A percentile compares a stretch with the other conserved stretches of the same genome.
Evolutionary conservation across 2,329 filamentous ascomycete genomes (phyloP).

Genomic region (Scytalidium sp.): DNA sequence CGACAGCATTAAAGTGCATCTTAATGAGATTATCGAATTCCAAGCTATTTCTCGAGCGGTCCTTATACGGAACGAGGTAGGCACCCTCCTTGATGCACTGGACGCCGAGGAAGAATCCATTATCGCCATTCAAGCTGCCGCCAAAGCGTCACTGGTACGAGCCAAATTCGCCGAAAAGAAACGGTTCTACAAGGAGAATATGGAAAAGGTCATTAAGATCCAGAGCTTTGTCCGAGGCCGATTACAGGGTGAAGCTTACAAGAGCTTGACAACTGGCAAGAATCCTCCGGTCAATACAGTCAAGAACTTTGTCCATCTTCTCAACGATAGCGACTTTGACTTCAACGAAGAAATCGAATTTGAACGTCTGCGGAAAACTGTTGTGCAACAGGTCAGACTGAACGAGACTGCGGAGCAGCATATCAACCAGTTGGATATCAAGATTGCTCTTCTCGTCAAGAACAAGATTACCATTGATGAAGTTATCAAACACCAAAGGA

Average conservation of each 20-base stretch:
- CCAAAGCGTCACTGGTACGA: conserved; percentile 72
- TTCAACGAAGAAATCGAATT: conserved; percentile 99
- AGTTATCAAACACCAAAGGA: conserved; percentile 93
- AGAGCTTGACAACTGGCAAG: conserved; percentile 91
- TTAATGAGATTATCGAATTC: conserved; percentile 63
- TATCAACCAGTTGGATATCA: conserved; percentile 97
- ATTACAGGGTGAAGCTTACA: conserved; percentile 96
- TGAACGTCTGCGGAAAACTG: conserved; percentile 88
- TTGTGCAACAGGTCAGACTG: conserved; percentile 94
- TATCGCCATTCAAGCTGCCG: conserved; percentile 69
- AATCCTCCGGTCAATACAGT: conserved; percentile 96
- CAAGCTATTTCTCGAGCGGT: conserved; percentile 79
- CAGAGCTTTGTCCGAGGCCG: conserved; percentile 95
- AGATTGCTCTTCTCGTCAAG: conserved; percentile 96
- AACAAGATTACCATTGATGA: conserved; percentile 99
- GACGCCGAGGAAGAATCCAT: conserved; percentile 81
- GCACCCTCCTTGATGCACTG: conserved; percentile 70
- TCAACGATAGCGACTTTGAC: conserved; percentile 98
- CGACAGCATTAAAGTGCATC: conserved; percentile 66
- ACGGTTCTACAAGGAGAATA: conserved; percentile 89
- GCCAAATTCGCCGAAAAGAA: conserved; percentile 78
- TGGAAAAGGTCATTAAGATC: conserved; percentile 98
- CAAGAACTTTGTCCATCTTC: conserved; percentile 95
- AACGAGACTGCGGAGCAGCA: conserved; percentile 98
- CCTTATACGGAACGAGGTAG: conserved; percentile 71